Evolutionary conservation across 768 basidiomycete species (phyloP), one percentile per base, ranked within the genome.

Genomic region (Guyanaporus albipodus): DNA sequence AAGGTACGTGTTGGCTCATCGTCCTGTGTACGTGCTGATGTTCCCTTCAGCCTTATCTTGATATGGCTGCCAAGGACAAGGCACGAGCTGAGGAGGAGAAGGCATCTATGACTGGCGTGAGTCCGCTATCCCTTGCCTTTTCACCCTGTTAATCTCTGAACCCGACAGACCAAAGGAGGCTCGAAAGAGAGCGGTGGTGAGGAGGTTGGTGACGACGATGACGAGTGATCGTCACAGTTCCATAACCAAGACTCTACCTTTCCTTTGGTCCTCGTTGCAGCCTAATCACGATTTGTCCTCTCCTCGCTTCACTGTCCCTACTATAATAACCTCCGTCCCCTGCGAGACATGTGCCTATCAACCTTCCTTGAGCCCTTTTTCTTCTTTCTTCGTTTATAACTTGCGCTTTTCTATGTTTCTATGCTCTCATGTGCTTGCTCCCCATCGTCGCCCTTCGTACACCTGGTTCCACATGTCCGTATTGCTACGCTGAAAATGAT

Each of bases 51-150:
- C 92, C 91, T 14, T 98, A 95, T 73, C 57, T 86, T 49, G 87
- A 91, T 44, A 80, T 86, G 67, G 94, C 95, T 38, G 80, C 84
- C 32, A 76, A 77, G 45, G 94, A 97, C 72, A 97, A 96, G 77
- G 64, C 73, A 49, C 80, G 94, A 42, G 91, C 90, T 24, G 92
- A 91, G 58, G 77, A 82, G 46, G 90, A 91, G 67, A 90, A 89
- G 66, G 67, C 69, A 38, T 67, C 65, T 4, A 58, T 73, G 59
- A 63, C 73, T 36, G 29, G 50, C 2, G 75, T 77, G 47, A 45
- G 73, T 67, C 41, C 40, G 4, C 34, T 31, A n/a, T 49, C 7
- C 6, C 6, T 28, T 28, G 21, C 11, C 1, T 21, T 8, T 14
- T 27, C 0, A 2, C 2, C 2, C 17, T 11, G 19, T 41, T 53